These are phyloP conservation scores for Xylaria telfairii DNA, from an alignment of 495 filamentous ascomycete genomes.

Conservation along the genomic window DNA sequence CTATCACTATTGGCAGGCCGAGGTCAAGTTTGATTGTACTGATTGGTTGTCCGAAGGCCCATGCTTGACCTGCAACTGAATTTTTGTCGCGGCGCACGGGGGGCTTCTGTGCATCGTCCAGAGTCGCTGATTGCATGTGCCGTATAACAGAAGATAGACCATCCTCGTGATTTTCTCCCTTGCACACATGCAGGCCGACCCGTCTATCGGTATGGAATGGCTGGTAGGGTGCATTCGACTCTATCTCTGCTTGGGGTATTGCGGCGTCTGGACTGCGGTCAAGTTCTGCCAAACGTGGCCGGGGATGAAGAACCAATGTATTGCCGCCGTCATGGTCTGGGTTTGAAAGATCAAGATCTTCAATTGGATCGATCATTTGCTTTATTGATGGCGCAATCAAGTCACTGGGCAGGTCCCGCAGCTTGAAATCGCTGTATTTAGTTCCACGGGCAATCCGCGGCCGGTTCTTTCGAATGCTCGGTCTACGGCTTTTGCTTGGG, in stretches of 20 bases:
- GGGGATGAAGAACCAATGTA: conserved; percentile 49
- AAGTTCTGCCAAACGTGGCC: conserved; percentile 34
- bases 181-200: conserved; percentile 71
- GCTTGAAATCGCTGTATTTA: conserved; percentile 68
- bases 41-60: conserved; percentile 76
- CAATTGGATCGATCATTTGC: conserved; percentile 53
- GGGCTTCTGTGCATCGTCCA: conserved; percentile 35
- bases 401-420: conserved; percentile 63
- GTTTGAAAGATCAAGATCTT: conserved; percentile 55
- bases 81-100: conserved; percentile 30
- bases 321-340: conserved; percentile 51
- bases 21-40: conserved; percentile 67
- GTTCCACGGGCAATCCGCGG: conserved; percentile 50
- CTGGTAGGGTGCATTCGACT: conserved; percentile 88
- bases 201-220: conserved; percentile 89
- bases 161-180: conserved; percentile 27
- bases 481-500: conserved; percentile 60
- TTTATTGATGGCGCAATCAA: conserved; percentile 49
- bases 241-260: conserved; percentile 90
- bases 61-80: conserved; percentile 43
- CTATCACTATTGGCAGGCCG: conserved; percentile 52
- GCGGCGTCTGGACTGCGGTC: conserved; percentile 52
- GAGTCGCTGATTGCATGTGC: conserved; percentile 36
- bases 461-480: conserved; percentile 52
- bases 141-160: conserved; percentile 37